phyloP scores from a whole-genome alignment of 2,329 filamentous ascomycete genomes.

The Colletotrichum abscissum region DNA sequence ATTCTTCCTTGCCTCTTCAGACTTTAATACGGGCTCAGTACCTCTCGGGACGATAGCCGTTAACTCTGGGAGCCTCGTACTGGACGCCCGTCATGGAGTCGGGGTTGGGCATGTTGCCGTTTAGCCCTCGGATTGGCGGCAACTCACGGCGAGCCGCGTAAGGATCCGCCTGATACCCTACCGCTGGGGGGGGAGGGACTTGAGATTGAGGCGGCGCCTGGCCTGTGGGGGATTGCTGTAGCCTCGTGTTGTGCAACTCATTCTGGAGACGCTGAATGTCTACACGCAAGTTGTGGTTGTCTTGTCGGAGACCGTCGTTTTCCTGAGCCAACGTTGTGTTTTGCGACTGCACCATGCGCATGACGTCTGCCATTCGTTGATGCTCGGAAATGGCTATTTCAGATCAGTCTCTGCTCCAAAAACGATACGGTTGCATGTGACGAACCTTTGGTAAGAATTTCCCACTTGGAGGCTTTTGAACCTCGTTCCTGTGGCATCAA shows the following conservation, averaged over 20 bases:
- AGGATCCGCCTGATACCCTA: constrained; percentile 42
- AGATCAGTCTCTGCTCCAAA: constrained; percentile 12
- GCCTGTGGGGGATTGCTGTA: constrained; percentile 41
- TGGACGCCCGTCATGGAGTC: constrained; percentile 76
- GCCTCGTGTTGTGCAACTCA: constrained; percentile 42
- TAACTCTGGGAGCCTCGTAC: constrained; percentile 63
- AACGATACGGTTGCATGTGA: not conserved
- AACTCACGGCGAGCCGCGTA: constrained; percentile 59
- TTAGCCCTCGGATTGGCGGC: constrained; percentile 67
- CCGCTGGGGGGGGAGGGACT: constrained; percentile 39
- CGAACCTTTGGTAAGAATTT: constrained; percentile 86
- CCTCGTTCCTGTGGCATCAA: constrained; percentile 84
- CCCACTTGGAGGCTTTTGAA: constrained; percentile 90
- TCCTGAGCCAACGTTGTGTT: constrained; percentile 55
- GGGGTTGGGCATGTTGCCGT: constrained; percentile 56
- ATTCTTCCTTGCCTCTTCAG: not conserved
- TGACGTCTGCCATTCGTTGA: constrained; percentile 62
- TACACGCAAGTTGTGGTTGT: constrained; percentile 59
- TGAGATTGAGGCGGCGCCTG: constrained; percentile 21
- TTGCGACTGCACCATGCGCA: constrained; percentile 59
- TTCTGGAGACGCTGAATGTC: constrained; percentile 60
- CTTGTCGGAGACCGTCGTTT: constrained; percentile 60
- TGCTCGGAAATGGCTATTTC: constrained; percentile 70
- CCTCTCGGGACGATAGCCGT: constrained; percentile 58
- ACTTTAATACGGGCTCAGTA: constrained; percentile 41